A percentile compares a stretch with the other conserved stretches of the same genome.
Evolutionary conservation across 2,329 filamentous ascomycete species (phyloP).

Genomic region (Trematosphaeria pertusa): DNA sequence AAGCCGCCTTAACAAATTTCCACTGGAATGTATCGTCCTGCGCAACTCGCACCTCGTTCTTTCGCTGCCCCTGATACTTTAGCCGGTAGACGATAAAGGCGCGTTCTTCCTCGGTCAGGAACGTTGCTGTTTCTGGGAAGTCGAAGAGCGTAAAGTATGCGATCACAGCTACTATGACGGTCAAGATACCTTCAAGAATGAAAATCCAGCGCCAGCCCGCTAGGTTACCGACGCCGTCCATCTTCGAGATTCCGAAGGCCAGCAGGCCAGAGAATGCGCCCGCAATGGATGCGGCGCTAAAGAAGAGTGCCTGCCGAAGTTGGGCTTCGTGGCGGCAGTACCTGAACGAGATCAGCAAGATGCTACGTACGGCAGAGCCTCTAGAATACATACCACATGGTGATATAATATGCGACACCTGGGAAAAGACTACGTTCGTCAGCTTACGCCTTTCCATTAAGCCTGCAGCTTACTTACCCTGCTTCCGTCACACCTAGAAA

Average conservation of each 20-base stretch:
- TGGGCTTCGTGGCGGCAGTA: constrained; percentile 67
- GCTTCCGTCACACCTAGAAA: constrained; percentile 53
- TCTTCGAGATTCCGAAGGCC: constrained; percentile 65
- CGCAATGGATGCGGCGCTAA: constrained; percentile 63
- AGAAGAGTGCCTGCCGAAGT: constrained; percentile 65
- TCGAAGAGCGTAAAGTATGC: constrained; percentile 66
- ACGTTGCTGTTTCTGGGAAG: constrained; percentile 66
- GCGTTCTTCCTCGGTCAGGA: constrained; percentile 61
- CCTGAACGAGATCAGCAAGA: no score
- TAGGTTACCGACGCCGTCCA: constrained; percentile 60
- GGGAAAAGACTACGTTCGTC: constrained; percentile 34
- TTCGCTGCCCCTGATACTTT: constrained; percentile 55
- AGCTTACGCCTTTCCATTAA: constrained; percentile 1
- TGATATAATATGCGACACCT: constrained; percentile 61
- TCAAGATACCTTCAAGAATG: constrained; percentile 45
- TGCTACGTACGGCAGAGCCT: no score
- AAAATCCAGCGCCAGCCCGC: constrained; percentile 44
- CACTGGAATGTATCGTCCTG: constrained; percentile 73
- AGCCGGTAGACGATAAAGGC: constrained; percentile 68
- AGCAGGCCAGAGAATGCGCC: constrained; percentile 68
- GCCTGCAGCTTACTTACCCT: constrained; percentile 24
- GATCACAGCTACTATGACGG: constrained; percentile 43
- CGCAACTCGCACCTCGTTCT: constrained; percentile 71
- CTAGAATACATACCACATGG: no score
- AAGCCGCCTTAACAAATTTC: constrained; percentile 56